Evolutionary conservation across 2,329 filamentous ascomycete species (phyloP).

Genomic region (Fusarium beomiforme): DNA sequence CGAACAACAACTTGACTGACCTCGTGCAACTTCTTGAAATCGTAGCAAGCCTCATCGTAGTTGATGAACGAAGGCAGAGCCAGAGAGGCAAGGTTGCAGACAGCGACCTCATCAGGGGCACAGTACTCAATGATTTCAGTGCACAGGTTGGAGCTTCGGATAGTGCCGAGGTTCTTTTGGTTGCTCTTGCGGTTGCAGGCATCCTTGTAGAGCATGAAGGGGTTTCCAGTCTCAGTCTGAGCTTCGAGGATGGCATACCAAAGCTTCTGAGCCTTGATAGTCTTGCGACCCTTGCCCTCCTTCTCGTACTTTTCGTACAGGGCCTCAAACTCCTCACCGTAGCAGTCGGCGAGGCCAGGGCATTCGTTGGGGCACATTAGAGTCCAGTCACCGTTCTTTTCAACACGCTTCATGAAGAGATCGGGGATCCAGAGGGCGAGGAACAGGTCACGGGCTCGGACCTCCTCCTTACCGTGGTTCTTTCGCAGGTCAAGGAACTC

Average conservation of each 20-base stretch:
- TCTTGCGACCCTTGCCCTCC: constrained; percentile 87
- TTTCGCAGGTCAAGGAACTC: constrained; percentile 97
- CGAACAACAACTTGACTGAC: constrained; percentile 91
- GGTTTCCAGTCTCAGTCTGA: constrained; percentile 98
- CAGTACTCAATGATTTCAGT: constrained; percentile 99
- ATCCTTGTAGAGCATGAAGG: constrained; percentile 99
- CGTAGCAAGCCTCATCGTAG: constrained; percentile 83
- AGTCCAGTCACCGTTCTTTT: constrained; percentile 96
- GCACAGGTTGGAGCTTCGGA: constrained; percentile 98
- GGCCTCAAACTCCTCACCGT: constrained; percentile 96
- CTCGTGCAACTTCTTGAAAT: constrained; percentile 97
- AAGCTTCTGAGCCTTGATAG: constrained; percentile 96
- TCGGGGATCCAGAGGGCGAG: constrained; percentile 98
- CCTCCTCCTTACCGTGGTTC: constrained; percentile 99
- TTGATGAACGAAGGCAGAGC: constrained; percentile 93
- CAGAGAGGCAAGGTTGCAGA: constrained; percentile 96
- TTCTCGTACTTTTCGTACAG: constrained; percentile 94
- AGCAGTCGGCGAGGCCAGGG: constrained; percentile 93
- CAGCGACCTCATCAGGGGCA: constrained; percentile 96
- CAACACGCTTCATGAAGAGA: constrained; percentile 99
- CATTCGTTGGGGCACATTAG: constrained; percentile 98
- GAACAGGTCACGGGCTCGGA: constrained; percentile 96
- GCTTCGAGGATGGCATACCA: constrained; percentile 99
- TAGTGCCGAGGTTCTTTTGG: constrained; percentile 99
- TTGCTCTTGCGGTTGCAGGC: constrained; percentile 99